Conservation (phyloP, 352 stramenopile species). For the Phytopythium delawarense region DNA sequence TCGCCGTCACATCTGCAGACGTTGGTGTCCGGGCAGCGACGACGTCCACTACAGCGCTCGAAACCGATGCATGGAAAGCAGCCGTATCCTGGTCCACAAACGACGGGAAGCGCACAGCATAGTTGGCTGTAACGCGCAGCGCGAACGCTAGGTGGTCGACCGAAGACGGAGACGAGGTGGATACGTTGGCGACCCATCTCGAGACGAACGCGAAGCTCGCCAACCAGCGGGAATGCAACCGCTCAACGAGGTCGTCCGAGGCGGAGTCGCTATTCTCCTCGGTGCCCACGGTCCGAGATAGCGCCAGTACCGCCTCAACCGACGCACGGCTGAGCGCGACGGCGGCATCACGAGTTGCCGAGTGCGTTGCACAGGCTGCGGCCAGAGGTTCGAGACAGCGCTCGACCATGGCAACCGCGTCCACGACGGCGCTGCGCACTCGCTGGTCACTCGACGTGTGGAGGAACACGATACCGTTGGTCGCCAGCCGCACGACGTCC, state of each 20-base stretch:
- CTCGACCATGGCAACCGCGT: conserved; percentile 31
- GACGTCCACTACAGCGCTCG: conserved; percentile 13
- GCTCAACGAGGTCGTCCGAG: not conserved
- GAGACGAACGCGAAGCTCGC: conserved; percentile 27
- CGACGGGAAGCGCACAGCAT: conserved; percentile 23
- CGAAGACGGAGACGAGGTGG: not conserved
- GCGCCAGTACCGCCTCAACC: conserved; percentile 32
- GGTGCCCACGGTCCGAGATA: conserved; percentile 28
- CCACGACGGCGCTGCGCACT: conserved; percentile 25
- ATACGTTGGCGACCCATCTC: conserved; percentile 31
- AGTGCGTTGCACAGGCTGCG: not conserved
- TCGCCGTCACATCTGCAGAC: conserved; percentile 11
- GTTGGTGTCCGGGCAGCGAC: conserved; percentile 10
- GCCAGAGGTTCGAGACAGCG: conserved; percentile 29
- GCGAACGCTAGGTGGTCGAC: conserved; percentile 29
- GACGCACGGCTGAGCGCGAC: conserved; percentile 36
- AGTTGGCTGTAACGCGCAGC: conserved; percentile 37
- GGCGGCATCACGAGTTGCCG: conserved; percentile 17
- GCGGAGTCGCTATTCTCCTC: not conserved
- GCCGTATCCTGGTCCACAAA: conserved; percentile 22
- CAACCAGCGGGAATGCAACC: conserved; percentile 23
- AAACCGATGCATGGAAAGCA: conserved; percentile 37
- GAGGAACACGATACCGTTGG: conserved; percentile 41
- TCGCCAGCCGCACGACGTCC: conserved; percentile 41
- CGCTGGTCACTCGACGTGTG: conserved; percentile 32